Base-by-base conservation (phyloP, 2,329 filamentous ascomycete species). In the Tolypocladium cylindrosporum region DNA sequence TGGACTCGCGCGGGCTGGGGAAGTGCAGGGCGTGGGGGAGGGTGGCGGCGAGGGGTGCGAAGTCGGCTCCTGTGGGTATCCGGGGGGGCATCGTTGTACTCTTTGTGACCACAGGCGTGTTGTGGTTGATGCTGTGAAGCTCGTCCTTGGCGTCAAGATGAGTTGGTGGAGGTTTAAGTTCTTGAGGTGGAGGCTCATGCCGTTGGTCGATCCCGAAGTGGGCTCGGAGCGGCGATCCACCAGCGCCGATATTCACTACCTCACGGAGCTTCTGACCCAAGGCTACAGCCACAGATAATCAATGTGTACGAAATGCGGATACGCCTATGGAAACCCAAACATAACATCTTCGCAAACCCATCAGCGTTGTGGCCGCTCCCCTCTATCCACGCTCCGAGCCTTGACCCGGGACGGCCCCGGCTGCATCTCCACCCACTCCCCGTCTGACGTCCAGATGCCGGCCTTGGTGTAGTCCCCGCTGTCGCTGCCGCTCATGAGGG, bases 381-480 rank as follows among this genome's bases (percentile, higher is more conserved):
- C 61, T 11, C 60, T 61, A 27, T 61, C 65, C n/a, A 62, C 1
- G 16, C 65, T 63, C 51, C 70, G 64, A 27, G 60, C 58, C 62
- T 66, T 70, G 42, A 79, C 67, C 64, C 69, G 76, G 1, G 81
- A 83, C 16, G 87, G 82, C 0, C 87, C 88, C 1, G 79, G 66
- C 64, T 76, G 70, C 86, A 90, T 90, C 34, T 81, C 70, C 50
- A 75, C 74, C 89, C 89, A 93, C 40, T 78, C 75, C 1, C 86
- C 83, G 56, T 86, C 79, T 1, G 67, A 71, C 31, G 78, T 78
- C 89, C 89, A 93, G 13, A 77, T 79, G 1, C 88, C 89, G 0
- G 89, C 89, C 71, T 85, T 88, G 16, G 87, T 90, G 66, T 90
- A 93, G 68, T 93, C 89, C 31, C 79, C 85, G 43, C 78, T 79